Percentiles rank a stretch among this genome's conserved stretches.
Conservation (phyloP, 768 basidiomycete species). For the Lentinus tigrinus region DNA sequence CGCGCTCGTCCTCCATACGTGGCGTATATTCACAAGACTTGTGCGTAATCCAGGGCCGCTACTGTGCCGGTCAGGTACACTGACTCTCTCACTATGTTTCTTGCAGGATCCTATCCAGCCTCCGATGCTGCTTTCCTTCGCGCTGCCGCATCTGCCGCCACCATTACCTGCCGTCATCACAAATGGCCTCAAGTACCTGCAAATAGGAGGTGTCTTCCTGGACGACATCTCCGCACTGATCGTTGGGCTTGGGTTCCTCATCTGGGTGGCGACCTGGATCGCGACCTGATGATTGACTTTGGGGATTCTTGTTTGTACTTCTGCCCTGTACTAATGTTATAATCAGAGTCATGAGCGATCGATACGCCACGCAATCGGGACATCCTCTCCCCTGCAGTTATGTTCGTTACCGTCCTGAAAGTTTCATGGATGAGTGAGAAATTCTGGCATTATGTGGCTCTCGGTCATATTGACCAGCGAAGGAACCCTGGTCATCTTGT, state of each 20-base stretch:
- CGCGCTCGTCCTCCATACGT: conserved; percentile 68
- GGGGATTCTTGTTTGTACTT: conserved; percentile 7
- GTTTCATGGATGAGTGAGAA: too few species aligned
- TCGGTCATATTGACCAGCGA: too few species aligned
- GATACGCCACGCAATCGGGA: too few species aligned
- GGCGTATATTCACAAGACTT: conserved; percentile 67
- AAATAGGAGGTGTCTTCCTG: conserved; percentile 63
- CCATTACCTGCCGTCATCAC: conserved; percentile 62
- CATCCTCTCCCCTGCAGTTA: too few species aligned
- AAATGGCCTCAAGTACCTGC: conserved; percentile 63
- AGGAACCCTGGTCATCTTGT: too few species aligned
- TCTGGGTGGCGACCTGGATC: conserved; percentile 28
- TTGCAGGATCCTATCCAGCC: conserved; percentile 57
- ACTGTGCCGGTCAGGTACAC: not conserved
- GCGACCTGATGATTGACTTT: conserved; percentile 14
- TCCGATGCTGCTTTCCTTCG: conserved; percentile 57
- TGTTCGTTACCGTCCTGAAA: too few species aligned
- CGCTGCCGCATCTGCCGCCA: conserved; percentile 64
- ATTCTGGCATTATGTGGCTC: too few species aligned
- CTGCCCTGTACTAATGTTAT: conserved; percentile 12
- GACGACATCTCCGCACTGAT: conserved; percentile 71
- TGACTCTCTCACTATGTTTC: not conserved
- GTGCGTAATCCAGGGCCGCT: conserved; percentile 40
- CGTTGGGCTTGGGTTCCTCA: conserved; percentile 64
- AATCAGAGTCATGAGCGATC: not conserved